Evolutionary conservation across 495 filamentous ascomycete species (phyloP).

Genomic region (Podospora pseudopauciseta): DNA sequence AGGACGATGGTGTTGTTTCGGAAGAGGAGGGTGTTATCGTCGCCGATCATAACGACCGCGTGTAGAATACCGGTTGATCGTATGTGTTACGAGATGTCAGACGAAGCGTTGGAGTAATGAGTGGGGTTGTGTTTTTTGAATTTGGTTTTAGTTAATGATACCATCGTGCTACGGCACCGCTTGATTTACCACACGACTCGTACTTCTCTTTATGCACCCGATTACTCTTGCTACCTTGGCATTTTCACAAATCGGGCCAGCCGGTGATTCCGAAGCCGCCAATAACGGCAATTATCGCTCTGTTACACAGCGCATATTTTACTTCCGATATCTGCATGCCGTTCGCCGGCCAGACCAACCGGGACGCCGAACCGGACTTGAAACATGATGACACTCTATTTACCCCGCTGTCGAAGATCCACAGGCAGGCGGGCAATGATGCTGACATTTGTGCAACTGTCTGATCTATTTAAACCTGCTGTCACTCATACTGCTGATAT

Average conservation of each 20-base stretch:
- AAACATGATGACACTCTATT: background rate
- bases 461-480: background rate
- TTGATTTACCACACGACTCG: background rate
- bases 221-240: too few relatives aligned
- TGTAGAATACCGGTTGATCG: background rate
- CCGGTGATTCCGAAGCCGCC: background rate
- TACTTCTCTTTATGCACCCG: background rate
- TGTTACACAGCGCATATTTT: background rate
- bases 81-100: background rate
- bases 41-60: background rate
- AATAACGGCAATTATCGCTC: background rate
- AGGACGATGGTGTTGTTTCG: slow-evolving; percentile 9
- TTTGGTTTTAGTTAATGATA: background rate
- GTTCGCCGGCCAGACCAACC: background rate
- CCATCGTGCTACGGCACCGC: background rate
- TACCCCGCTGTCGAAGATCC: background rate
- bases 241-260: background rate
- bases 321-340: background rate
- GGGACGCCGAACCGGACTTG: background rate
- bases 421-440: background rate
- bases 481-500: too few relatives aligned
- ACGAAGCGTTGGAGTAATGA: background rate
- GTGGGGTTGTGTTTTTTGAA: background rate
- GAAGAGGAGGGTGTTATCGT: slow-evolving; percentile 10
- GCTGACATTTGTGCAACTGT: background rate